A percentile compares a stretch with the other conserved stretches of the same genome.
phyloP scores from a whole-genome alignment of 2,329 filamentous ascomycete species.

The Trichoderma gracile region DNA sequence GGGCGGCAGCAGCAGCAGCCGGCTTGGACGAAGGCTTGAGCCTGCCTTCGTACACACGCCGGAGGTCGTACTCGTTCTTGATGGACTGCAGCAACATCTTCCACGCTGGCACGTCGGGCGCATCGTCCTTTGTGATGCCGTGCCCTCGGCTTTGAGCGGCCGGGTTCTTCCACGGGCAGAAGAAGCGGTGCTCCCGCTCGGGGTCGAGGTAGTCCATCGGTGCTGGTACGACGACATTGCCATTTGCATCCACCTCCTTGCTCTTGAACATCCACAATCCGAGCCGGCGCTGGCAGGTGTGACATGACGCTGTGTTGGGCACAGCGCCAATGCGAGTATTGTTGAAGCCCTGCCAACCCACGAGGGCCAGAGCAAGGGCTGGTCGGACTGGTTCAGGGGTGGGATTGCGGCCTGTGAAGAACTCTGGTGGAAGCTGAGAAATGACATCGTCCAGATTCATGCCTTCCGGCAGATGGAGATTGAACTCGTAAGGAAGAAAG shows the following conservation, averaged over 20 bases:
- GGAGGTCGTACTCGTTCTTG: constrained; percentile 59
- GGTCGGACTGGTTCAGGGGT: constrained; percentile 52
- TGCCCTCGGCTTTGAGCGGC: constrained; percentile 54
- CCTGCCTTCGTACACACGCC: constrained; percentile 40
- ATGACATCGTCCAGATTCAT: constrained; percentile 55
- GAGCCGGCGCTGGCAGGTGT: constrained; percentile 82
- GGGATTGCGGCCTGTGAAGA: constrained; percentile 50
- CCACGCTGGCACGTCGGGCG: constrained; percentile 53
- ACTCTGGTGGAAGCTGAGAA: constrained; percentile 52
- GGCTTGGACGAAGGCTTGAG: constrained; percentile 32
- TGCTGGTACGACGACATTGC: constrained; percentile 57
- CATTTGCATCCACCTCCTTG: constrained; percentile 61
- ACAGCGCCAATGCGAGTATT: constrained; percentile 58
- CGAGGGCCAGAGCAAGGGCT: constrained; percentile 68
- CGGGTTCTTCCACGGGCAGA: constrained; percentile 77
- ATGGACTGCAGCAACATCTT: constrained; percentile 55
- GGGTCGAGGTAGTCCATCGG: constrained; percentile 69
- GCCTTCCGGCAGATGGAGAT: constrained; percentile 56
- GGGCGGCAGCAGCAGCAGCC: constrained; percentile 29
- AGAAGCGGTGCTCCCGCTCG: constrained; percentile 73
- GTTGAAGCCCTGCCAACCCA: constrained; percentile 72
- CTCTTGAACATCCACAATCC: constrained; percentile 93
- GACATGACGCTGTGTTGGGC: constrained; percentile 75
- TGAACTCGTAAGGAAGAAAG: constrained; percentile 63
- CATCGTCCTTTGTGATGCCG: constrained; percentile 37